Conservation (phyloP, 768 basidiomycete genomes). For the Suillus brevipes region DNA sequence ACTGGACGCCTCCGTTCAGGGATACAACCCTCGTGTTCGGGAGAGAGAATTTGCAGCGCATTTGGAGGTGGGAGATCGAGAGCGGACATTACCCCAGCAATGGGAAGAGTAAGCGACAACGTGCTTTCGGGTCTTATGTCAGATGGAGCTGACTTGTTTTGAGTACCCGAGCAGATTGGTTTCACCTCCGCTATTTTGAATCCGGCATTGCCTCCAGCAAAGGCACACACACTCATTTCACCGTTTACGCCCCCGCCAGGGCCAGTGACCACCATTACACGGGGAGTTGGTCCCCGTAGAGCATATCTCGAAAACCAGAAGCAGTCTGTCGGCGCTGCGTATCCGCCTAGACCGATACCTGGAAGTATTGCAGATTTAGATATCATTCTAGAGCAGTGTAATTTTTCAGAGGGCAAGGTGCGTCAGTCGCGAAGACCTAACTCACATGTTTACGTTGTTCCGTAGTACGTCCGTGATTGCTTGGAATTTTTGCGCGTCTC, state of each 20-base stretch:
- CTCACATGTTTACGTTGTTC: conserved; percentile 3
- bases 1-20: conserved; percentile 36
- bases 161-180: conserved; percentile 67
- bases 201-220: conserved; percentile 61
- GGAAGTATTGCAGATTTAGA: conserved; percentile 90
- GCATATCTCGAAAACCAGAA: conserved; percentile 70
- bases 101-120: conserved; percentile 55
- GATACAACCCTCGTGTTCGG: conserved; percentile 71
- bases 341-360: conserved; percentile 79
- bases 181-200: conserved; percentile 57
- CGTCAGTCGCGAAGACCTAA: conserved; percentile 8
- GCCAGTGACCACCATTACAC: conserved; percentile 44
- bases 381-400: conserved; percentile 81
- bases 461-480: conserved; percentile 92
- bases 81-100: conserved; percentile 87
- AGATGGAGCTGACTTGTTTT: conserved; percentile 1
- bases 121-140: conserved; percentile 8
- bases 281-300: conserved; percentile 73
- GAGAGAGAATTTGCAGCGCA: conserved; percentile 71
- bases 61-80: conserved; percentile 93
- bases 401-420: conserved; percentile 75
- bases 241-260: conserved; percentile 47
- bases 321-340: conserved; percentile 61
- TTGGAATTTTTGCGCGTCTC: conserved; percentile 86
- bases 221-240: conserved; percentile 46